Conservation (phyloP, 805 yeast genomes). For the Lipomyces yamadae region DNA sequence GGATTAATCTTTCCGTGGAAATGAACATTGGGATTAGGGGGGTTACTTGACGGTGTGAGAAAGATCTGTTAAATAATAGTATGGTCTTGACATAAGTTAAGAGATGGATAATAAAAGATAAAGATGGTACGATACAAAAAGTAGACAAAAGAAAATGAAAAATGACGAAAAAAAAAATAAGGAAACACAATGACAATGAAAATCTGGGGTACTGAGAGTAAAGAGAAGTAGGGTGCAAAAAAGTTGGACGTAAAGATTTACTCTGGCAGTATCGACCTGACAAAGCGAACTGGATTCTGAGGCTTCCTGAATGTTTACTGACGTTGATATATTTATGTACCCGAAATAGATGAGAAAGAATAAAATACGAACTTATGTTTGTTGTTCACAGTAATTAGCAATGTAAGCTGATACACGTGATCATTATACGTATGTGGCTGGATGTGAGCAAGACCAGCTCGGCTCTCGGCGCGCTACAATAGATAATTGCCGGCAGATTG, state of each 20-base stretch:
- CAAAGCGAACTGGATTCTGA: neutral
- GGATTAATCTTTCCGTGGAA: neutral
- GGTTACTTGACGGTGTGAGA: neutral
- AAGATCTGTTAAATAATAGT: neutral
- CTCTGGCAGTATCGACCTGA: neutral
- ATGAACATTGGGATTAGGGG: neutral
- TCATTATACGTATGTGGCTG: no score
- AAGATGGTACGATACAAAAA: neutral
- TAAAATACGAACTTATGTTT: no score
- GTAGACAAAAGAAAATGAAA: neutral
- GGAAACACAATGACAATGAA: neutral
- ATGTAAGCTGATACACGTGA: neutral
- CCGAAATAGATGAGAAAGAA: neutral
- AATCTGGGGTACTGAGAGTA: neutral
- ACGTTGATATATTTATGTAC: neutral
- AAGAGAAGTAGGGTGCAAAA: neutral
- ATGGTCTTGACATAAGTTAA: neutral
- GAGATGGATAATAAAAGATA: conserved; percentile 2
- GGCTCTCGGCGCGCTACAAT: no score
- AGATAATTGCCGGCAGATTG: no score
- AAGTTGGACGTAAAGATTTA: neutral
- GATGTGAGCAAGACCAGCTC: no score
- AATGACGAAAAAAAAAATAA: neutral
- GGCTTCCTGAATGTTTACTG: neutral
- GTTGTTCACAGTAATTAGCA: no score